Percentiles rank a stretch among this genome's conserved stretches.
Evolutionary conservation across 768 basidiomycete genomes (phyloP).

Genomic region (Daedalea quercina): DNA sequence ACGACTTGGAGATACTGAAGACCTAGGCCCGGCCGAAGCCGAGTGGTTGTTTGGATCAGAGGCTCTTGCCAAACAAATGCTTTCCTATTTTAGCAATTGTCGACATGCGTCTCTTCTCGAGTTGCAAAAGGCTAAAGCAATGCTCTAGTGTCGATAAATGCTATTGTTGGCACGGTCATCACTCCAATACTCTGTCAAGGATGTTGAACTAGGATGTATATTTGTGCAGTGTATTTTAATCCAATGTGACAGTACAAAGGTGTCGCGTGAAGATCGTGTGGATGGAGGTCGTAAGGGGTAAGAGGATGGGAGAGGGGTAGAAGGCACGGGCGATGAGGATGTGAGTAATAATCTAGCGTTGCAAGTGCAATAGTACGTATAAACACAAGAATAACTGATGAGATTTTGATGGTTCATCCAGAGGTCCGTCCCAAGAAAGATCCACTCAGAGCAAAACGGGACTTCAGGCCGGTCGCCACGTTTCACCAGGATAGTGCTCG

Average conservation of each 20-base stretch:
- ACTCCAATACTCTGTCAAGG: too few relatives aligned
- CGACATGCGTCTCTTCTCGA: too few relatives aligned
- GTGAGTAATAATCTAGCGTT: neutral
- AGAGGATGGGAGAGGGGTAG: neutral
- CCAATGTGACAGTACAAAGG: neutral
- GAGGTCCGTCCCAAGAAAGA: neutral
- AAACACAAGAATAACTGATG: constrained; percentile 4
- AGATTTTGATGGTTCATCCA: neutral
- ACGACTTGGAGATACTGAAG: too few relatives aligned
- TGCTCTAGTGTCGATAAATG: too few relatives aligned
- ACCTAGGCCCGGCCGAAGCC: too few relatives aligned
- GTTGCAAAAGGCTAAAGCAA: too few relatives aligned
- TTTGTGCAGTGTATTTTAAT: too few relatives aligned
- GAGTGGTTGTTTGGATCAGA: too few relatives aligned
- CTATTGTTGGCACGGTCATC: too few relatives aligned
- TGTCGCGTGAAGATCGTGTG: neutral
- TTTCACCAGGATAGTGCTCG: constrained; percentile 1
- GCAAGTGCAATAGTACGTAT: constrained; percentile 3
- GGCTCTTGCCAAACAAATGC: too few relatives aligned
- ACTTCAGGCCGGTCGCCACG: constrained; percentile 2
- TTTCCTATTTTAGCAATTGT: too few relatives aligned
- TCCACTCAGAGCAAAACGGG: neutral
- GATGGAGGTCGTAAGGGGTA: neutral
- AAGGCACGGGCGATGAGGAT: neutral
- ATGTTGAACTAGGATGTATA: too few relatives aligned